Percentiles rank a stretch among this genome's conserved stretches.
phyloP scores from a whole-genome alignment of 225 moss, liverwort and hornwort species.

The Sphagnum contortum region DNA sequence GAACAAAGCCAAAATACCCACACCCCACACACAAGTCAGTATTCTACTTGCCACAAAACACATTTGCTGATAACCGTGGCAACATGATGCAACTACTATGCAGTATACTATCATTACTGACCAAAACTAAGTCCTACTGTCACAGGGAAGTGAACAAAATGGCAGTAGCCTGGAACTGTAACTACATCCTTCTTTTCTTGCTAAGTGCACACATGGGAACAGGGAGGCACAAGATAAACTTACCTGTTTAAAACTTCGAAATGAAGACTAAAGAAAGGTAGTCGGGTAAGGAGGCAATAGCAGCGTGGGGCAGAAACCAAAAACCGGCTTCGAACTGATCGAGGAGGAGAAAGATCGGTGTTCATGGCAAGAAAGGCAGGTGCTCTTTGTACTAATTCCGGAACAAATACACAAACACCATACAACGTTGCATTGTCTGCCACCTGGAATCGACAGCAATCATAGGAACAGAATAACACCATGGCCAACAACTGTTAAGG shows the following conservation, averaged over 20 bases:
- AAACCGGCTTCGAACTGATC: slow-evolving; percentile 68
- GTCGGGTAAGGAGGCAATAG: slow-evolving; percentile 86
- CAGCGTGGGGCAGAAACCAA: slow-evolving; percentile 96
- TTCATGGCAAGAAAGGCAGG: slow-evolving; percentile 92
- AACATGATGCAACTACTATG: too few relatives aligned
- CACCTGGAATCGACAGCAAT: slow-evolving; percentile 32
- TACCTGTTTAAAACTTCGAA: slow-evolving; percentile 94
- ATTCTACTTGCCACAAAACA: background rate
- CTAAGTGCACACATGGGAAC: too few relatives aligned
- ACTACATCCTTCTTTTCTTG: too few relatives aligned
- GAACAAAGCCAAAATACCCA: background rate
- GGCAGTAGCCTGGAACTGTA: too few relatives aligned
- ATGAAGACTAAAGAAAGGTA: slow-evolving; percentile 89
- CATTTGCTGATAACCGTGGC: too few relatives aligned
- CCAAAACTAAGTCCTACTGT: too few relatives aligned
- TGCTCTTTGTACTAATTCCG: slow-evolving; percentile 90
- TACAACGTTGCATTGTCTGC: slow-evolving; percentile 91
- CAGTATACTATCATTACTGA: too few relatives aligned
- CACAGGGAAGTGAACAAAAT: too few relatives aligned
- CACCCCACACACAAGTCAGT: background rate
- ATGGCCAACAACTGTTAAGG: too few relatives aligned
- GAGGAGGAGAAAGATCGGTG: slow-evolving; percentile 68
- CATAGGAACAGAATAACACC: background rate
- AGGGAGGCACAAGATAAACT: background rate
- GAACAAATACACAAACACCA: slow-evolving; percentile 89